Percentiles rank a stretch among this genome's conserved stretches.
These are phyloP conservation scores for Bipolaris oryzae DNA, from an alignment of 2,329 filamentous ascomycete genomes.

Conservation along the genomic window DNA sequence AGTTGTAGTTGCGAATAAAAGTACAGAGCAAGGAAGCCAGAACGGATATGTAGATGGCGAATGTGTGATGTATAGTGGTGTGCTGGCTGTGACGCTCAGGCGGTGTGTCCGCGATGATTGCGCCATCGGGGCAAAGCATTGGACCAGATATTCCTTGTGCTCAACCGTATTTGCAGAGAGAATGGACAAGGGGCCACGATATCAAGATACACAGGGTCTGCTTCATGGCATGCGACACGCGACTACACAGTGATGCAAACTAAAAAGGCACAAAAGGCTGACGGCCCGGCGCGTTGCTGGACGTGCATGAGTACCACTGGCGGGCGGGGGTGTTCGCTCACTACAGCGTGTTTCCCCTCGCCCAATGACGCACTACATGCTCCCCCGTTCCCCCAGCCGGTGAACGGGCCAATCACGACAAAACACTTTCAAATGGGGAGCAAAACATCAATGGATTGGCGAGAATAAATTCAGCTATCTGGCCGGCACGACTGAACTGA, in stretches of 20 bases:
- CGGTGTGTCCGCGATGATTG: conserved; percentile 38
- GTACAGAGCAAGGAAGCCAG: background rate
- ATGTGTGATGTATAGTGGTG: conserved; percentile 14
- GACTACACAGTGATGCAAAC: conserved; percentile 12
- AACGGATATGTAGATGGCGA: background rate
- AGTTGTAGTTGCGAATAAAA: background rate
- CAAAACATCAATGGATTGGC: conserved; percentile 28
- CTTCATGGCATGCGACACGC: conserved; percentile 14
- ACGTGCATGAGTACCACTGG: conserved; percentile 7
- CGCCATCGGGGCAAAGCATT: conserved; percentile 42
- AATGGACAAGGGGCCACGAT: background rate
- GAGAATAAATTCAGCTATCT: conserved; percentile 35
- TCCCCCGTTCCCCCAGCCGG: conserved; percentile 5
- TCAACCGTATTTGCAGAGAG: conserved; percentile 19
- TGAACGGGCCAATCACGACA: conserved; percentile 1
- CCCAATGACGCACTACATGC: conserved; percentile 20
- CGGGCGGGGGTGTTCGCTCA: conserved; percentile 4
- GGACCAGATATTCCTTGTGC: conserved; percentile 23
- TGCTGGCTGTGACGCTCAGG: conserved; percentile 28
- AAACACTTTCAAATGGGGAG: background rate
- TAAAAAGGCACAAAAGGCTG: conserved; percentile 3
- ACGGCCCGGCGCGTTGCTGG: conserved; percentile 17
- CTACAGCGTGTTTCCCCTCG: conserved; percentile 4
- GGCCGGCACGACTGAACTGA: conserved; percentile 25
- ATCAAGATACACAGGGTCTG: background rate